Evolutionary conservation across 768 basidiomycete genomes (phyloP), one percentile per base, ranked within the genome.

Genomic region (Kwoniella sp.): DNA sequence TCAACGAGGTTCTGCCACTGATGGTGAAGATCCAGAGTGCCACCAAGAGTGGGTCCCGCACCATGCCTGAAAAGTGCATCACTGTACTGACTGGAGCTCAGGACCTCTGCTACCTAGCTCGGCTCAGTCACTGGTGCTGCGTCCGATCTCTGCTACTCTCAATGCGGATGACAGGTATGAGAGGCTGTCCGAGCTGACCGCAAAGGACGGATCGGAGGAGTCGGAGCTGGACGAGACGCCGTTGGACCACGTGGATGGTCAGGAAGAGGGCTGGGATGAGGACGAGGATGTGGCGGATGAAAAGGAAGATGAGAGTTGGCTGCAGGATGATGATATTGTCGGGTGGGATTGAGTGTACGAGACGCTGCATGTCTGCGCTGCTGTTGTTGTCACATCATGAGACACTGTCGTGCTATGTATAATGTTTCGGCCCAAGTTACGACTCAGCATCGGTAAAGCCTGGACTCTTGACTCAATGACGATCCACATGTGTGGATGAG

Each of bases 1-100:
- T 62, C 5, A 48, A 43, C 1, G 72, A 73, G 43, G 17, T 67
- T n/a, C 36, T 71, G 17, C 72, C 72, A 12, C 63, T 68, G 59
- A 62, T 71, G 59, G 50, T 63, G 38, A 67, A 67, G 41, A 46
- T 65, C 8, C 56, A 64, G 37, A 28, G 33, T 5, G 12, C 57
- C 27, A 46, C 50, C 19, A 40, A 28, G 3, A 27, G 68, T 63
- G 43, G 42, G 63, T 59, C 25, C 8, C 14, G 10, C 15, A 49
- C n/a, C 26, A 38, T 25, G 1, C 32, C 10, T 11, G 5, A 19
- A 50, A 8, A 3, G 17, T 10, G 19, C 20, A 17, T 20, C 19
- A 9, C 22, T 11, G 41, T 23, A 42, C 10, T 22, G 23, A 15
- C 22, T 31, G 32, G 19, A 44, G 17, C 31, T 56, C 41, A 69